These are phyloP conservation scores for Citrus glauca DNA, from an alignment of 345 rosid genomes.

Conservation along the genomic window DNA sequence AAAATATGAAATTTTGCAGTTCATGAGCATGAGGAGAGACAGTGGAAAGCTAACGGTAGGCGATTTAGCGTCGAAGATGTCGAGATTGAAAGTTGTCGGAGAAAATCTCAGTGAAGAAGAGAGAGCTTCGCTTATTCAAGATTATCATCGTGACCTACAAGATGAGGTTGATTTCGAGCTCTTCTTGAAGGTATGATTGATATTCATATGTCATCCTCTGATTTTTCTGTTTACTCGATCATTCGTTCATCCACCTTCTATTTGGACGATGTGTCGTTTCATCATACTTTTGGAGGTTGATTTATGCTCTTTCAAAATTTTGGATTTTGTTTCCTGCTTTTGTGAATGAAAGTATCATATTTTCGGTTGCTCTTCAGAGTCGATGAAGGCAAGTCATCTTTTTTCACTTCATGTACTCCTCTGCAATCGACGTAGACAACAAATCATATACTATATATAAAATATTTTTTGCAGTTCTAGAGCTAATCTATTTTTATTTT, in stretches of 20 bases:
- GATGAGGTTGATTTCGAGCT: conserved; percentile 97
- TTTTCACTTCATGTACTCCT: not conserved
- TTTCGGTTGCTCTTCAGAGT: not conserved
- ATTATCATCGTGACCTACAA: conserved; percentile 39
- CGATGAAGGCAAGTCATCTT: not conserved
- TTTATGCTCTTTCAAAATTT: not conserved
- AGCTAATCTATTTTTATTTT: not conserved
- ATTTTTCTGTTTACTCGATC: not conserved
- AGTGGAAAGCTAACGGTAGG: conserved; percentile 81
- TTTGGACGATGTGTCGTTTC: too few relatives aligned
- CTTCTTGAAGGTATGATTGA: conserved; percentile 59
- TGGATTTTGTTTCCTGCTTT: not conserved
- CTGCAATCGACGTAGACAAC: too few relatives aligned
- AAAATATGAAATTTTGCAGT: conserved; percentile 32
- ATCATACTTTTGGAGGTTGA: not conserved
- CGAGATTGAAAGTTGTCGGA: conserved; percentile 75
- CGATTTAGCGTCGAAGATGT: conserved; percentile 85
- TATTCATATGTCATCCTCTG: not conserved
- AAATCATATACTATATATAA: too few relatives aligned
- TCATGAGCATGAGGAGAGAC: conserved; percentile 86
- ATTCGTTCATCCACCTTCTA: not conserved
- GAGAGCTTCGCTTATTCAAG: conserved; percentile 62
- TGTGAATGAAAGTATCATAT: not conserved
- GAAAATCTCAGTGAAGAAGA: conserved; percentile 76
- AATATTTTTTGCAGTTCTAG: not conserved